Evolutionary conservation across 2,329 filamentous ascomycete genomes (phyloP), one percentile per base, ranked within the genome.

Genomic region (Paracoccidioides lutzii): DNA sequence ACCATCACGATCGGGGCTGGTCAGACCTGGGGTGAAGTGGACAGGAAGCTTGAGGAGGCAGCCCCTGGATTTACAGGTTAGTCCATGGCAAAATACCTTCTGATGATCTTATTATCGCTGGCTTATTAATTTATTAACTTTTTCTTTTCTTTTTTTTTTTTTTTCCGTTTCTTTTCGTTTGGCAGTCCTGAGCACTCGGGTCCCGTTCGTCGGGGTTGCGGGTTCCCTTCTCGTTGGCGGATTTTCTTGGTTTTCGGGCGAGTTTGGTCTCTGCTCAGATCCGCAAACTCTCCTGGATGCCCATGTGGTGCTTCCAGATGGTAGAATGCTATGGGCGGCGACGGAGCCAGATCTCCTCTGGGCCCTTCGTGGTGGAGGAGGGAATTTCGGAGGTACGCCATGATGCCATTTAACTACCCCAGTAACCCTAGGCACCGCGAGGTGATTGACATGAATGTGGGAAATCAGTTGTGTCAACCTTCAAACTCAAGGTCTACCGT

Each of bases 201-300:
- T 66, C 33, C 67, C 67, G 1, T 71, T 64, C 59, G 67, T 75
- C 7, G 72, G 72, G 5, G 71, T 75, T 2, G 66, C 65, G 5
- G 72, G 72, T 1, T 65, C 66, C 3, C 66, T 67, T 5, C 60
- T 74, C 9, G 64, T 64, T 7, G 71, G 70, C 10, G 71, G 71
- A 10, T 59, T 73, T 4, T 69, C 66, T 14, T 74, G 70, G 71
- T 64, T 74, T 35, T 69, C 66, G 9, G 60, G 63, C 3, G 70
- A 75, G 58, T 64, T 65, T 52, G 72, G 72, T 6, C 60, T 68
- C 32, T 65, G 67, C 10, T 70, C 67, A 30, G 71, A 75, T 57
- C 70, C 71, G 10, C 62, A 66, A 32, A 75, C 73, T 58, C 59
- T 74, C 55, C 62, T 74, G 0, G 71, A 74, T 57, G 67, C 66